Percentiles rank a stretch among this genome's conserved stretches.
Conservation (phyloP, 1,139 yeast genomes). For the Kurtzmaniella quercitrusa region DNA sequence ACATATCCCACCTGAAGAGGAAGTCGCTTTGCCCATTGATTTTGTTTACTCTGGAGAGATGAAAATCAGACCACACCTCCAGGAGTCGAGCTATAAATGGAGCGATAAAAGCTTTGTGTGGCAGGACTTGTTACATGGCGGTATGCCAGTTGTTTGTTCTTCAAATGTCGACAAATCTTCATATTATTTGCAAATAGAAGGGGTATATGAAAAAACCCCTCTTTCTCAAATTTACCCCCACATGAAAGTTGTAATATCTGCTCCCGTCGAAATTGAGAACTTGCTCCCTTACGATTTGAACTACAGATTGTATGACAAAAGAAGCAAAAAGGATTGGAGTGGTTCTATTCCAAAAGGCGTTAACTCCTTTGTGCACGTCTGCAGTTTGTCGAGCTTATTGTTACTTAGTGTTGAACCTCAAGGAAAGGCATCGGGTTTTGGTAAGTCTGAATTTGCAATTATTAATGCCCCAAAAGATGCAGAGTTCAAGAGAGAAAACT, state of each 20-base stretch:
- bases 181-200: slow-evolving; percentile 73
- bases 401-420: slow-evolving; percentile 69
- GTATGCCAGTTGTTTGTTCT: slow-evolving; percentile 56
- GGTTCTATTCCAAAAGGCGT: slow-evolving; percentile 61
- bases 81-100: slow-evolving; percentile 59
- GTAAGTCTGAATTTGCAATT: slow-evolving; percentile 75
- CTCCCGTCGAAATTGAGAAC: slow-evolving; percentile 85
- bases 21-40: slow-evolving; percentile 69
- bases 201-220: slow-evolving; percentile 63
- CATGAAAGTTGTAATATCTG: slow-evolving; percentile 70
- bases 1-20: slow-evolving; percentile 49
- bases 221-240: slow-evolving; percentile 79
- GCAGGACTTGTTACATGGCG: slow-evolving; percentile 53
- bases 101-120: slow-evolving; percentile 58
- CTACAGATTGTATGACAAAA: slow-evolving; percentile 75
- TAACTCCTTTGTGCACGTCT: slow-evolving; percentile 73
- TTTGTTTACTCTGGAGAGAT: slow-evolving; percentile 57
- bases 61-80: slow-evolving; percentile 55
- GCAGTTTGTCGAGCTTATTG: slow-evolving; percentile 65
- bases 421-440: slow-evolving; percentile 48
- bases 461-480: slow-evolving; percentile 58
- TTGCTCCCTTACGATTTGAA: slow-evolving; percentile 77
- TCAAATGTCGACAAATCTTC: slow-evolving; percentile 34
- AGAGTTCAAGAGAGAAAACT: slow-evolving; percentile 54
- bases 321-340: slow-evolving; percentile 66